Evolutionary conservation across 257 asterid species (phyloP).

Genomic region (Eucommia ulmoides): DNA sequence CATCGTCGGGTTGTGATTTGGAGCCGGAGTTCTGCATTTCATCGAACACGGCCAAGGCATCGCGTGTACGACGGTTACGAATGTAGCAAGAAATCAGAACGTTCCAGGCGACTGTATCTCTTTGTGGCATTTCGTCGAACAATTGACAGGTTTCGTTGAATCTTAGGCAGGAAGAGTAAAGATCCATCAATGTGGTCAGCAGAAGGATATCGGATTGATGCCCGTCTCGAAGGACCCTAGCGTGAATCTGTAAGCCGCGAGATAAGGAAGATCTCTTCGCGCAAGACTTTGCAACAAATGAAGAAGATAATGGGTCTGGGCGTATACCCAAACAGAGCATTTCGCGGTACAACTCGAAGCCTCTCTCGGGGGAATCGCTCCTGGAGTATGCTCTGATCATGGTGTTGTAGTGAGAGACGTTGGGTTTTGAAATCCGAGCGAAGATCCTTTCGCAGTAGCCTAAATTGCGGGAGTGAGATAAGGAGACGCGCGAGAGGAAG

Average conservation of each 20-base stretch:
- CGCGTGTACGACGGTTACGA: constrained; percentile 37
- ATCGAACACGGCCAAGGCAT: constrained; percentile 49
- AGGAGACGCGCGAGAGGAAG: constrained; percentile 46
- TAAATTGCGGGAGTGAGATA: constrained; percentile 41
- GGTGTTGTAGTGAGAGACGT: constrained; percentile 35
- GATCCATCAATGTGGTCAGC: constrained; percentile 58
- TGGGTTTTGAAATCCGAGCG: constrained; percentile 31
- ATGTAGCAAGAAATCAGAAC: constrained; percentile 50
- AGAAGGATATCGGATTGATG: constrained; percentile 31
- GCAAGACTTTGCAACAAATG: constrained; percentile 52
- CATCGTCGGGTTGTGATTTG: constrained; percentile 37
- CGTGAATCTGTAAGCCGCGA: constrained; percentile 53
- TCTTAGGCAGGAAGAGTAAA: constrained; percentile 40
- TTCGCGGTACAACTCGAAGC: constrained; percentile 35
- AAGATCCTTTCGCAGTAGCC: constrained; percentile 37
- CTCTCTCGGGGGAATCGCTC: constrained; percentile 29
- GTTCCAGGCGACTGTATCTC: constrained; percentile 65
- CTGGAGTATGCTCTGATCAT: constrained; percentile 60
- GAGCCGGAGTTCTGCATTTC: constrained; percentile 45
- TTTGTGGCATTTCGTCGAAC: constrained; percentile 62
- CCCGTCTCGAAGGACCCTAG: constrained; percentile 47
- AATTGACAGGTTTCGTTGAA: constrained; percentile 37
- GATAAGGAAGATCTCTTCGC: constrained; percentile 30
- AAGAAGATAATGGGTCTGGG: constrained; percentile 40
- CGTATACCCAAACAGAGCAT: constrained; percentile 35